These are phyloP conservation scores for Neonectria hederae DNA, from an alignment of 2,329 filamentous ascomycete genomes.

Conservation along the genomic window DNA sequence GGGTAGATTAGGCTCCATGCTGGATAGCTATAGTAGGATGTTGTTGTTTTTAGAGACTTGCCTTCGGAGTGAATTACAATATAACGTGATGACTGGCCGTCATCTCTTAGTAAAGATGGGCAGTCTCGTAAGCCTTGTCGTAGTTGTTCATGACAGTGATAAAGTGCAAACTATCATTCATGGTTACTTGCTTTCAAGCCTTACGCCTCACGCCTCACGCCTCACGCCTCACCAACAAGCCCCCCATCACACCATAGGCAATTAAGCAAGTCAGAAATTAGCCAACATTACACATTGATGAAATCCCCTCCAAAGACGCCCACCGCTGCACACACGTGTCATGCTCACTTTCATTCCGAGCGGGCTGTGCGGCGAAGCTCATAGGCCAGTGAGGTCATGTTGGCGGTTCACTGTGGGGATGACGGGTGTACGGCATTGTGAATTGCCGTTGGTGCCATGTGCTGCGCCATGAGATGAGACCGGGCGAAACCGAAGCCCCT, in stretches of 20 bases:
- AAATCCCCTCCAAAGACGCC: neutral
- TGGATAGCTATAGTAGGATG: neutral
- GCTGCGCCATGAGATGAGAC: constrained; percentile 1
- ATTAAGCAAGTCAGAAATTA: neutral
- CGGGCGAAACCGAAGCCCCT: neutral
- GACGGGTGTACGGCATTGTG: constrained; percentile 12
- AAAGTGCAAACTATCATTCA: neutral
- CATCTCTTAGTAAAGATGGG: neutral
- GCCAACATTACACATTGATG: neutral
- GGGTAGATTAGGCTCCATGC: neutral
- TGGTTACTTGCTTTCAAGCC: neutral
- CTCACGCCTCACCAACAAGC: neutral
- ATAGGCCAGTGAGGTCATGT: constrained; percentile 18
- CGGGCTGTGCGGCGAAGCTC: constrained; percentile 17
- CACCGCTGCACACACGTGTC: neutral
- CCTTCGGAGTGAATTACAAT: no score
- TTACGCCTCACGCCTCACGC: neutral
- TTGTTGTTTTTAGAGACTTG: no score
- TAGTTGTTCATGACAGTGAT: neutral
- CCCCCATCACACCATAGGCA: neutral
- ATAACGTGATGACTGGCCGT: neutral
- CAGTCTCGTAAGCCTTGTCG: neutral
- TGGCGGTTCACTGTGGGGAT: constrained; percentile 19
- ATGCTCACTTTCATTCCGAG: neutral
- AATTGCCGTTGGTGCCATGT: neutral